phyloP scores from a whole-genome alignment of 805 yeast genomes.

The Teunomyces gatunensis region DNA sequence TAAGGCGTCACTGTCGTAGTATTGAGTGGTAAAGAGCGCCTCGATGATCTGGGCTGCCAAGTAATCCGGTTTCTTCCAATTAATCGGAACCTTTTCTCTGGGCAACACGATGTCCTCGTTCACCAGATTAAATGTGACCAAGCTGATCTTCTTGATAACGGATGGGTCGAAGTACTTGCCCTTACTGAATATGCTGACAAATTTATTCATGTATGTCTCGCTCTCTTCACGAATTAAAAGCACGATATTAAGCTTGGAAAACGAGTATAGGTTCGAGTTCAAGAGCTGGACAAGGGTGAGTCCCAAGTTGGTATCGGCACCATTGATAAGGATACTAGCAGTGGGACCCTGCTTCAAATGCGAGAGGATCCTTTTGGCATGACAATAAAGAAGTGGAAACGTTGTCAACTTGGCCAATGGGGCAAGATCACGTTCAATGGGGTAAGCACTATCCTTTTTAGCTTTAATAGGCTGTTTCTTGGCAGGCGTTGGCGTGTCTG shows the following conservation, averaged over 20 bases:
- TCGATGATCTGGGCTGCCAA: conserved; percentile 38
- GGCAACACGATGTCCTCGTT: conserved; percentile 35
- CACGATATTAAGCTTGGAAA: conserved; percentile 27
- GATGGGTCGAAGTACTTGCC: conserved; percentile 21
- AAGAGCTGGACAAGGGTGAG: conserved; percentile 33
- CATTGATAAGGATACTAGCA: conserved; percentile 38
- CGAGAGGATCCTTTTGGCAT: conserved; percentile 35
- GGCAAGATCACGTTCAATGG: conserved; percentile 18
- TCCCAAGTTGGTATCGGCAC: conserved; percentile 42
- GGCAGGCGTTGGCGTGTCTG: too few species aligned
- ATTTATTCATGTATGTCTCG: conserved; percentile 16
- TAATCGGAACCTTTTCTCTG: conserved; percentile 32
- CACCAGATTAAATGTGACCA: conserved; percentile 32
- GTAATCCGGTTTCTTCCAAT: conserved; percentile 36
- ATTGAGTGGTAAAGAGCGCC: conserved; percentile 24
- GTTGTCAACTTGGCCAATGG: conserved; percentile 31
- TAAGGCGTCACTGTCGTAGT: conserved; percentile 16
- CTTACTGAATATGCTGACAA: conserved; percentile 17
- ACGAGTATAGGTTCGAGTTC: conserved; percentile 24
- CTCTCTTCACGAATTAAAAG: conserved; percentile 27
- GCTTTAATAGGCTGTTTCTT: not conserved
- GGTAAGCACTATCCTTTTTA: not conserved
- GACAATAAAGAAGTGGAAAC: conserved; percentile 34
- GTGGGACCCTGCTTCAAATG: conserved; percentile 19
- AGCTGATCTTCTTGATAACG: conserved; percentile 17